phyloP scores from a whole-genome alignment of 306 rosid species.

The Heteromeles arbutifolia region DNA sequence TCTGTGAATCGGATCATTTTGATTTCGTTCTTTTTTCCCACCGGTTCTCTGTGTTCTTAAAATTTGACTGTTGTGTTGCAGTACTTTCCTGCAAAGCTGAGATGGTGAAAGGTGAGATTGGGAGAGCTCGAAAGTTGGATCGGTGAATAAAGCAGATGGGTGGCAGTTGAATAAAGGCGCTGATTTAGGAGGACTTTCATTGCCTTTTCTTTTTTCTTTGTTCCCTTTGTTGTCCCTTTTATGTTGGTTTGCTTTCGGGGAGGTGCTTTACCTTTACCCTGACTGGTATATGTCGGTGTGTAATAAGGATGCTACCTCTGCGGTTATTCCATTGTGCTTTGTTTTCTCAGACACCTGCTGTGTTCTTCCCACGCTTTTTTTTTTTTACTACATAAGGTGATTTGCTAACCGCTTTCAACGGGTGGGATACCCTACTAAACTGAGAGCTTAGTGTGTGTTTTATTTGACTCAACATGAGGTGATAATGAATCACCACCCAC shows the following conservation, averaged over 20 bases:
- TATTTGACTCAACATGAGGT: no score
- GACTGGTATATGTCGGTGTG: neutral
- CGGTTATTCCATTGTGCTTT: neutral
- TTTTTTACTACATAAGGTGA: no score
- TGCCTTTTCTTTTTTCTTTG: neutral
- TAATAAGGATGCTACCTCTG: neutral
- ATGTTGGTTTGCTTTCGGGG: neutral
- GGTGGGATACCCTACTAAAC: no score
- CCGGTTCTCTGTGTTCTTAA: neutral
- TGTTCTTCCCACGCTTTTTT: no score
- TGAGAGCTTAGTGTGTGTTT: no score
- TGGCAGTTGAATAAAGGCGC: conserved; percentile 11
- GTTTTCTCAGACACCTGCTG: neutral
- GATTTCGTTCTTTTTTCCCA: neutral
- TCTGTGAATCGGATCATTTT: neutral
- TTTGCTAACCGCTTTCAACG: no score
- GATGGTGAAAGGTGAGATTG: conserved; percentile 23
- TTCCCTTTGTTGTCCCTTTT: neutral
- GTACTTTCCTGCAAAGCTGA: conserved; percentile 26
- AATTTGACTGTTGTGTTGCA: neutral
- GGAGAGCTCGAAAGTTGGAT: conserved; percentile 3
- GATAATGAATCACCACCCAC: no score
- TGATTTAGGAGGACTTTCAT: neutral
- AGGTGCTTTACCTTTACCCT: neutral
- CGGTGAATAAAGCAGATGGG: neutral